Evolutionary conservation across 2,329 filamentous ascomycete species (phyloP), one percentile per base, ranked within the genome.

Genomic region (Mycosphaerella sp.): DNA sequence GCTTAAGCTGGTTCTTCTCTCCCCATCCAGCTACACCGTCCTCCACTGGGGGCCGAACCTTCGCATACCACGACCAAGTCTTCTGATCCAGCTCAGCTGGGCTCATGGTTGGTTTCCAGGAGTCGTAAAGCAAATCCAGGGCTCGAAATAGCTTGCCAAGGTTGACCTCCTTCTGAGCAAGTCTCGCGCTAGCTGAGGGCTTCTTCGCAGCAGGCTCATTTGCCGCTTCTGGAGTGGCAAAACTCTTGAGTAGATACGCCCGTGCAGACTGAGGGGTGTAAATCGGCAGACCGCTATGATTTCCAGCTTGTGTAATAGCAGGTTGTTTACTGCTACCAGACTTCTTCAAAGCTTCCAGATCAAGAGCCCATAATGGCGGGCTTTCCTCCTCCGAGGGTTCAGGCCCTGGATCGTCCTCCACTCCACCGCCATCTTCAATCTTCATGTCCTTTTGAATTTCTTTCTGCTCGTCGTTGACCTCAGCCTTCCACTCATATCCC

Each of bases 61-160:
- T 77, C 1, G 85, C 74, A 68, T 95, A 95, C 89, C 89, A 95
- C 9, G 73, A 73, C 87, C 88, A 94, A 14, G 87, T 86, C 53
- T 82, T 79, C 55, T 77, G 76, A 64, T 95, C 87, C 46, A 95
- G 72, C 61, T 95, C 87, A 13, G 78, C 74, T 3, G 71, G 70
- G 21, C 70, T 75, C 30, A 94, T 66, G 27, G 80, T 76, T n/a
- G 73, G 70, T 1, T 77, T 75, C 89, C 89, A 95, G 54, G 87
- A 91, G 41, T 77, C 74, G 61, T 82, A 89, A 1, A 94, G 66
- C 16, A 88, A 66, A 55, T 89, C 79, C 50, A 95, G 71, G 0
- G 86, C 83, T 3, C 80, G 84, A 0, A 95, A 73, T 2, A 94
- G 68, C 50, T 84, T 70, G 0, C 80, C 81, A 1, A 93, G 71